phyloP scores from a whole-genome alignment of 2,329 filamentous ascomycete species.

The Blastomyces percursus region DNA sequence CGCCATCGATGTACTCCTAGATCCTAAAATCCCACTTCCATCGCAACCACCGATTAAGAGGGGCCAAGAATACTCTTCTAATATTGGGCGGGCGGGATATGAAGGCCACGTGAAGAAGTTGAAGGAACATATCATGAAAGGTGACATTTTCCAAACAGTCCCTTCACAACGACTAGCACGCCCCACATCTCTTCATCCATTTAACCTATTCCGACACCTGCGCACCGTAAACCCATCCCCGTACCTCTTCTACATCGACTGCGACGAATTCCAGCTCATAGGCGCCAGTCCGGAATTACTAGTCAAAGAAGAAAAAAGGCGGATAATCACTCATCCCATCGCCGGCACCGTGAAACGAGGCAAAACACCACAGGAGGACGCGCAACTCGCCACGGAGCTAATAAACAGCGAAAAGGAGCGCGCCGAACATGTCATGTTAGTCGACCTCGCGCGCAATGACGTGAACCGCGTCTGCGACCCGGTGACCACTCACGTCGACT shows the following conservation, averaged over 20 bases:
- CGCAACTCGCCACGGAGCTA: conserved; percentile 64
- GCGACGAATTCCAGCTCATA: conserved; percentile 84
- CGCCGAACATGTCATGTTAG: conserved; percentile 94
- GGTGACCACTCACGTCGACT: conserved; percentile 76
- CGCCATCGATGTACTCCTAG: conserved; percentile 60
- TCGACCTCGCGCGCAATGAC: conserved; percentile 91
- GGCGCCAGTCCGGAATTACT: conserved; percentile 91
- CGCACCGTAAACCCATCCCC: conserved; percentile 96
- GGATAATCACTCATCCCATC: conserved; percentile 93
- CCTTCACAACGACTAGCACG: conserved; percentile 87
- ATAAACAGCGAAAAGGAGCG: conserved; percentile 77
- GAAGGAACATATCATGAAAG: conserved; percentile 80
- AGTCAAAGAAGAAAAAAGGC: conserved; percentile 75
- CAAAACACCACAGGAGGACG: conserved; percentile 68
- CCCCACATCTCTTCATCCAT: conserved; percentile 83
- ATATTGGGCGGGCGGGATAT: conserved; percentile 81
- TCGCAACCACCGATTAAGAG: conserved; percentile 61
- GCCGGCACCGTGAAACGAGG: conserved; percentile 90
- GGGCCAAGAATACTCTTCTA: conserved; percentile 74
- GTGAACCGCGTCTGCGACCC: conserved; percentile 94
- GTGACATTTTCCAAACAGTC: conserved; percentile 96
- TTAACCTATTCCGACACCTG: conserved; percentile 94
- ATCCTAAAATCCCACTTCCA: conserved; percentile 65
- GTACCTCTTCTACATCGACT: conserved; percentile 94
- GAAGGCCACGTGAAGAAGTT: conserved; percentile 75